Conservation (phyloP, 2,329 filamentous ascomycete species). For the Aspergillus thermomutatus region DNA sequence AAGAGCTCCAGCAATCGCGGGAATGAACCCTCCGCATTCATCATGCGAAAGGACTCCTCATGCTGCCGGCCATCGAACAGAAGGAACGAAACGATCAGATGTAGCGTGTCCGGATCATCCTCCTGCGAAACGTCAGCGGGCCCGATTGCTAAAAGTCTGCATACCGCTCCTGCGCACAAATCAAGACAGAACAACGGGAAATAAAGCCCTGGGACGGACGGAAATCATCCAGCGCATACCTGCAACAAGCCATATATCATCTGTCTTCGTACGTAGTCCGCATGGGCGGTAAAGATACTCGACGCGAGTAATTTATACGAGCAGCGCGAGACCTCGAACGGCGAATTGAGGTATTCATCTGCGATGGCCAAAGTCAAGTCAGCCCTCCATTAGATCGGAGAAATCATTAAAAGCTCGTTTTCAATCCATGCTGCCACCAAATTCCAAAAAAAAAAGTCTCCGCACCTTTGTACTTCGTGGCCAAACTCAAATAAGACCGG, state of each 20-base stretch:
- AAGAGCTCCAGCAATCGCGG: constrained; percentile 79
- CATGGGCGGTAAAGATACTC: constrained; percentile 68
- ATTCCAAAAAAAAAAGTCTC: constrained; percentile 5
- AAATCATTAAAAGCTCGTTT: background rate
- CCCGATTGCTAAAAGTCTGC: background rate
- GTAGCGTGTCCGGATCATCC: constrained; percentile 75
- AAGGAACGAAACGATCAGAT: constrained; percentile 78
- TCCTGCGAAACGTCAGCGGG: constrained; percentile 55
- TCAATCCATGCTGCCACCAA: background rate
- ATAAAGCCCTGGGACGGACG: background rate
- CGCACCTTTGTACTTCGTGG: constrained; percentile 67
- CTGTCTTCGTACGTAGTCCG: constrained; percentile 85
- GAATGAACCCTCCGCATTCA: constrained; percentile 85
- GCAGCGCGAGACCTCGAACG: constrained; percentile 77
- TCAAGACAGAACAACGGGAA: background rate
- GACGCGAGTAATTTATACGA: constrained; percentile 75
- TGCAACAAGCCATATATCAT: constrained; percentile 85
- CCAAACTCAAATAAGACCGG: constrained; percentile 77
- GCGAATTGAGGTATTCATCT: constrained; percentile 70
- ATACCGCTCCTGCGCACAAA: background rate
- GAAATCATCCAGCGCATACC: constrained; percentile 38
- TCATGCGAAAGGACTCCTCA: constrained; percentile 75
- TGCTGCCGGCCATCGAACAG: constrained; percentile 80
- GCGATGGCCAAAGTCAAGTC: constrained; percentile 16
- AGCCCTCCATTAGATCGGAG: background rate